Evolutionary conservation across 345 rosid species (phyloP).

Genomic region (Populus euphratica): DNA sequence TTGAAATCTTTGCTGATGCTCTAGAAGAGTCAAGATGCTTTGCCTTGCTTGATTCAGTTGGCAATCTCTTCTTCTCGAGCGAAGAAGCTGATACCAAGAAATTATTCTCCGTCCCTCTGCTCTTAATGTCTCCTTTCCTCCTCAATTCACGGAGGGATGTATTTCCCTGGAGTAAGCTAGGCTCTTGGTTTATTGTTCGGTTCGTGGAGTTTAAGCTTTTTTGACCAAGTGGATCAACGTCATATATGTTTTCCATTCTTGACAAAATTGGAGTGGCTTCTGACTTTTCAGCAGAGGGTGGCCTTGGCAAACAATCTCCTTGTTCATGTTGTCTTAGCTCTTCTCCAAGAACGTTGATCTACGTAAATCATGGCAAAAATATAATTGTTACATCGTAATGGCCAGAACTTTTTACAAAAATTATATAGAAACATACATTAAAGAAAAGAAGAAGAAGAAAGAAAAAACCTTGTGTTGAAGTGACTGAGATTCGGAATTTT

Average conservation of each 20-base stretch:
- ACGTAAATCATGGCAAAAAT: background rate
- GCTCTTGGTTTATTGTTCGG: slow-evolving; percentile 12
- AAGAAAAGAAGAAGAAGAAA: background rate
- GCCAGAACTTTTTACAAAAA: background rate
- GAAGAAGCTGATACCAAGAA: slow-evolving; percentile 17
- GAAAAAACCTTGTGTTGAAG: slow-evolving; percentile 31
- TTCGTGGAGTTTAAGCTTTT: slow-evolving; percentile 23
- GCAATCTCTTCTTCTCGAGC: slow-evolving; percentile 20
- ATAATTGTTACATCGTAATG: background rate
- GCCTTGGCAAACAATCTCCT: background rate
- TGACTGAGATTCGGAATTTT: background rate
- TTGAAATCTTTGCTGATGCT: slow-evolving; percentile 33
- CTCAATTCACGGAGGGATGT: slow-evolving; percentile 34
- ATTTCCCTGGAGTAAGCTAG: slow-evolving; percentile 37
- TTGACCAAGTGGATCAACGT: slow-evolving; percentile 16
- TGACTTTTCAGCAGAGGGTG: slow-evolving; percentile 12
- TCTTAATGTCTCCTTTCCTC: slow-evolving; percentile 31
- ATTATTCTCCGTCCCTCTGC: slow-evolving; percentile 35
- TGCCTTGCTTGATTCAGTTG: slow-evolving; percentile 20
- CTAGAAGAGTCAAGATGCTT: slow-evolving; percentile 26
- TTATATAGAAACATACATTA: background rate
- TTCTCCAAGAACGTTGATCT: slow-evolving; percentile 32
- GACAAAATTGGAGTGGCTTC: slow-evolving; percentile 19
- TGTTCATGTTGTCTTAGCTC: slow-evolving; percentile 18
- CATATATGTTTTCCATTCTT: slow-evolving; percentile 17